Evolutionary conservation across 1,284 basidiomycete genomes (phyloP).

Genomic region (Malassezia dermatis): DNA sequence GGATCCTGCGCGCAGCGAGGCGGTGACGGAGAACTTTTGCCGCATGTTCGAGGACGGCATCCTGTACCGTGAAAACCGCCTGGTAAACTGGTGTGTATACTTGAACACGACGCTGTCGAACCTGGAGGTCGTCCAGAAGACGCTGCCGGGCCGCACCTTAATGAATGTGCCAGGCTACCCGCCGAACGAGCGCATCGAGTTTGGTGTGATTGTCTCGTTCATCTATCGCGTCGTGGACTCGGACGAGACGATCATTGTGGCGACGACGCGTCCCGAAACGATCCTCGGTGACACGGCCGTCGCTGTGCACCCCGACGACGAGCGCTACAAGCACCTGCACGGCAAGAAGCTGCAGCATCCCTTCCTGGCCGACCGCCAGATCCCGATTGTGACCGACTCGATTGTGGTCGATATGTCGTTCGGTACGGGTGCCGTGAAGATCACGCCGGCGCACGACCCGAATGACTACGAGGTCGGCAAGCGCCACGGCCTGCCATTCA

Average conservation of each 20-base stretch:
- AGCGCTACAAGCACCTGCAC: slow-evolving; percentile 87
- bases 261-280: slow-evolving; percentile 95
- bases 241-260: slow-evolving; percentile 84
- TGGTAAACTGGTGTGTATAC: slow-evolving; percentile 97
- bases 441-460: slow-evolving; percentile 96
- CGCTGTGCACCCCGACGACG: slow-evolving; percentile 88
- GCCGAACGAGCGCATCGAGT: slow-evolving; percentile 85
- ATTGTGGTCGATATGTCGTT: slow-evolving; percentile 88
- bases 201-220: slow-evolving; percentile 91
- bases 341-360: slow-evolving; percentile 88
- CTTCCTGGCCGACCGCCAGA: slow-evolving; percentile 66
- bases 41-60: slow-evolving; percentile 82
- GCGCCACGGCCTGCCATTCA: slow-evolving; percentile 79
- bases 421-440: slow-evolving; percentile 97
- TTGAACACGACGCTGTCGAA: slow-evolving; percentile 94
- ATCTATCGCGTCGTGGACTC: slow-evolving; percentile 77
- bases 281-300: slow-evolving; percentile 98
- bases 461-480: slow-evolving; percentile 93
- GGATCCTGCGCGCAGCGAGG: slow-evolving; percentile 60
- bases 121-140: slow-evolving; percentile 91
- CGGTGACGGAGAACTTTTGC: slow-evolving; percentile 86
- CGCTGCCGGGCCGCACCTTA: slow-evolving; percentile 75
- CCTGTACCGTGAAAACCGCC: slow-evolving; percentile 87
- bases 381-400: slow-evolving; percentile 79
- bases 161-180: slow-evolving; percentile 90